These are phyloP conservation scores for Coix lacrymajobi DNA, from an alignment of 176 grass and related monocot species.

Conservation along the genomic window DNA sequence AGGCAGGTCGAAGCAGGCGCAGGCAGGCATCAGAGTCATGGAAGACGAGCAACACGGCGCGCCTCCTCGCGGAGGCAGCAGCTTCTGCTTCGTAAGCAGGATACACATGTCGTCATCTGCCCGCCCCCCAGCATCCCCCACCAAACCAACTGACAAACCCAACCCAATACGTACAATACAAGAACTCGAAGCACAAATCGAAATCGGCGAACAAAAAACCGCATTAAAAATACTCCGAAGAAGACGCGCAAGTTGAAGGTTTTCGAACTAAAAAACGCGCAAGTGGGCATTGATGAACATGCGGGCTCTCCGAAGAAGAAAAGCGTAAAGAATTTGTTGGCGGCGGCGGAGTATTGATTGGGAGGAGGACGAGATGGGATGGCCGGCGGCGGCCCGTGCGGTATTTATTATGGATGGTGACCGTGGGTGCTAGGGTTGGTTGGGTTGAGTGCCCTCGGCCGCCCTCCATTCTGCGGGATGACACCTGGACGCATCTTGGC, in stretches of 20 bases:
- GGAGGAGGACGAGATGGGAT: neutral
- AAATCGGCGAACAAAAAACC: neutral
- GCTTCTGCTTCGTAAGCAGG: conserved; percentile 38
- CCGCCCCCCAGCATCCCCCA: neutral
- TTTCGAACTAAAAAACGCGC: neutral
- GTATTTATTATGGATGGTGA: neutral
- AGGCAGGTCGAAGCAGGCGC: no score
- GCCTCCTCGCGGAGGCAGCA: neutral
- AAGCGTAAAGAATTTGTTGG: neutral
- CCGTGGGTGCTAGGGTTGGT: conserved; percentile 1
- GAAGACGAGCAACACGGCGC: conserved; percentile 51
- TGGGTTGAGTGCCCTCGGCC: neutral
- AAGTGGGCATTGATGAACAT: neutral
- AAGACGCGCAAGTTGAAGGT: neutral
- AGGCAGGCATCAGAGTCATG: conserved; percentile 60
- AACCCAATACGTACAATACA: no score
- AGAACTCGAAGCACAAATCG: neutral
- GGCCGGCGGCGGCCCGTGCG: neutral
- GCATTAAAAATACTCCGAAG: no score
- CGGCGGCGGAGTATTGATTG: neutral
- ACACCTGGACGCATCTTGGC: neutral
- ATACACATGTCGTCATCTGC: conserved; percentile 39
- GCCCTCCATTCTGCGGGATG: neutral
- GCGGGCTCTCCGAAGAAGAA: neutral
- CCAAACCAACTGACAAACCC: neutral